Evolutionary conservation across 1,284 basidiomycete species (phyloP), one percentile per base, ranked within the genome.

Genomic region (Anthracocystis walkeri): DNA sequence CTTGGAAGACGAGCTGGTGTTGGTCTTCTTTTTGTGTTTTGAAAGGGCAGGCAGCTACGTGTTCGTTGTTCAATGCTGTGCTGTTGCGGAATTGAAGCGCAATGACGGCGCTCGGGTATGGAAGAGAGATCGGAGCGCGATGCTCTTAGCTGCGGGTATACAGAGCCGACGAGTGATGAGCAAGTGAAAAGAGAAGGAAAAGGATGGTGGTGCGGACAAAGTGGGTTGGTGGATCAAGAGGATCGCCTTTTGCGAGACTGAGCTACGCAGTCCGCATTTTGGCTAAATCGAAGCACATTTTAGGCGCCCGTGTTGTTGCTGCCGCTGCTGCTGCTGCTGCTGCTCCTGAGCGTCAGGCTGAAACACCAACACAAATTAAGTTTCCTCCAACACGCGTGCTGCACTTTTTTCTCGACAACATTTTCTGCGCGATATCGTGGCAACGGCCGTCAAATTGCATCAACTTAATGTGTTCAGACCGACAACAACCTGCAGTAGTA

Each of bases 141-240:
- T 23, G 38, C 40, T 44, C 10, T 40, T 45, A 5, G 45, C 33
- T 11, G 33, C n/a, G 55, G 56, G 56, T 58, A 58, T 58, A 38
- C 35, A 27, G 29, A 20, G 35, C 21, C 38, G 46, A 48, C 20
- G 46, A 29, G 35, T 11, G 35, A 49, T 27, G 44, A 49, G 23
- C 25, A n/a, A 18, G 23, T 27, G 55, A 33, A 38, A 11, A 31
- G 10, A n/a, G 44, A 41, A 29, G 23, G 25, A 25, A 48, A 16
- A 10, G 35, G 55, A 58, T 58, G 55, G 55, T 49, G 55, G 35
- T 40, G 45, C n/a, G 55, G 10, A 25, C 16, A 35, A 40, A 57
- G 44, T 38, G 23, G 44, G 55, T 35, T n/a, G 53, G 25, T 16
- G 4, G 14, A 31, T 42, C 52, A 8, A 11, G 18, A 29, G 42